A percentile compares a stretch with the other conserved stretches of the same genome.
Evolutionary conservation across 2,329 filamentous ascomycete genomes (phyloP).

Genomic region (Penicillium sumatraense): DNA sequence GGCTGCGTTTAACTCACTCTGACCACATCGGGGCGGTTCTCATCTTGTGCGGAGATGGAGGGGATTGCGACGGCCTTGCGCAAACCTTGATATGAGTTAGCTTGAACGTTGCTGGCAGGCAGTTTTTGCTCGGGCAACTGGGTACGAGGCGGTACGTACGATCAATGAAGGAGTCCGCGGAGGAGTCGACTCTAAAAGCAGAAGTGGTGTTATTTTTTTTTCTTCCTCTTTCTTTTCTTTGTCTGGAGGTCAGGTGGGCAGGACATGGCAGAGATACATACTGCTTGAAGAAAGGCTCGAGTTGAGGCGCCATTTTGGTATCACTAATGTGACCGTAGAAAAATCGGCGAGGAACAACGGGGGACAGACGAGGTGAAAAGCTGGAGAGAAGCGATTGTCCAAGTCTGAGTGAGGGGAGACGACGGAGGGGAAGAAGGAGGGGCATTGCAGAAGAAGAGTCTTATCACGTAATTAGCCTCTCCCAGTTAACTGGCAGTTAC

Average conservation of each 20-base stretch:
- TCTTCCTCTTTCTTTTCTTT: neutral
- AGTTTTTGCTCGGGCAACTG: conserved; percentile 2
- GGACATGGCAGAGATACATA: conserved; percentile 37
- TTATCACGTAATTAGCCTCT: conserved; percentile 32
- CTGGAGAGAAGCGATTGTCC: conserved; percentile 20
- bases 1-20: conserved; percentile 60
- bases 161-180: conserved; percentile 83
- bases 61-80: conserved; percentile 93
- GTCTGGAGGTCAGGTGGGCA: no score
- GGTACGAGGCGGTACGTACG: conserved; percentile 51
- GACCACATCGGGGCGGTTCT: conserved; percentile 86
- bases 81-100: conserved; percentile 54
- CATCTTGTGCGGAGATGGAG: conserved; percentile 90
- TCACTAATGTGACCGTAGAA: conserved; percentile 53
- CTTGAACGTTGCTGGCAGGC: neutral
- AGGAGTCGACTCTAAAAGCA: conserved; percentile 66
- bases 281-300: conserved; percentile 92
- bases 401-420: conserved; percentile 32
- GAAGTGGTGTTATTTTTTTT: conserved; percentile 7
- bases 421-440: conserved; percentile 39
- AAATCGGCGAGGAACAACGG: conserved; percentile 34
- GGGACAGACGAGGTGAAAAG: conserved; percentile 19
- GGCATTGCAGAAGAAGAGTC: conserved; percentile 33
- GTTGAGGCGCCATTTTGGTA: conserved; percentile 81
- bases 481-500: no score